A percentile compares a stretch with the other conserved stretches of the same genome.
Evolutionary conservation across 768 basidiomycete species (phyloP).

Genomic region (Panus rudis): DNA sequence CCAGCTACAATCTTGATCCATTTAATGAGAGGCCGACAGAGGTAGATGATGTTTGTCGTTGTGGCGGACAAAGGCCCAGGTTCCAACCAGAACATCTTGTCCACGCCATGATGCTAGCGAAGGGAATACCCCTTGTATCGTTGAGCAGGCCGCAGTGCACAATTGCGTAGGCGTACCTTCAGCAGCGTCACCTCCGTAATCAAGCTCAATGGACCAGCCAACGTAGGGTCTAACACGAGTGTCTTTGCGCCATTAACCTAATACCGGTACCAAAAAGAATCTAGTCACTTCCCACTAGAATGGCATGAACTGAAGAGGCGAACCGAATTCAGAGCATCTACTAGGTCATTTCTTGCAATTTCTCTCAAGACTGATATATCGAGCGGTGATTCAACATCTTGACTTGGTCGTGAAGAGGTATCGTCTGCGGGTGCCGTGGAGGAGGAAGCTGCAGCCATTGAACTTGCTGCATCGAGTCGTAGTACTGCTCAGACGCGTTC

Average conservation of each 20-base stretch:
- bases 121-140: slow-evolving; percentile 2
- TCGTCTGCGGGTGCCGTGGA: slow-evolving; percentile 28
- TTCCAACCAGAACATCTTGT: slow-evolving; percentile 99
- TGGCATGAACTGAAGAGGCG: slow-evolving; percentile 5
- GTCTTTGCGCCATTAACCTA: slow-evolving; percentile 96
- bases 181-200: slow-evolving; percentile 91
- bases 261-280: slow-evolving; percentile 1
- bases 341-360: slow-evolving; percentile 68
- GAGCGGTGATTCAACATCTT: slow-evolving; percentile 33
- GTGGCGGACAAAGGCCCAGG: slow-evolving; percentile 74
- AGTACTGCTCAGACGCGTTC: neutral
- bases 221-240: slow-evolving; percentile 80
- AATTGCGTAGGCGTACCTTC: slow-evolving; percentile 53
- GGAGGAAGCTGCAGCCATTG: slow-evolving; percentile 15
- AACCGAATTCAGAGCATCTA: slow-evolving; percentile 83
- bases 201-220: slow-evolving; percentile 89
- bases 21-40: slow-evolving; percentile 82
- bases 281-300: neutral
- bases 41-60: slow-evolving; percentile 87
- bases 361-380: slow-evolving; percentile 70
- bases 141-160: neutral
- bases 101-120: slow-evolving; percentile 89
- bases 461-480: neutral
- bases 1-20: slow-evolving; percentile 89
- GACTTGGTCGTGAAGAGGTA: slow-evolving; percentile 26